Conservation (phyloP, 495 filamentous ascomycete species). For the Oidiodendron maius region DNA sequence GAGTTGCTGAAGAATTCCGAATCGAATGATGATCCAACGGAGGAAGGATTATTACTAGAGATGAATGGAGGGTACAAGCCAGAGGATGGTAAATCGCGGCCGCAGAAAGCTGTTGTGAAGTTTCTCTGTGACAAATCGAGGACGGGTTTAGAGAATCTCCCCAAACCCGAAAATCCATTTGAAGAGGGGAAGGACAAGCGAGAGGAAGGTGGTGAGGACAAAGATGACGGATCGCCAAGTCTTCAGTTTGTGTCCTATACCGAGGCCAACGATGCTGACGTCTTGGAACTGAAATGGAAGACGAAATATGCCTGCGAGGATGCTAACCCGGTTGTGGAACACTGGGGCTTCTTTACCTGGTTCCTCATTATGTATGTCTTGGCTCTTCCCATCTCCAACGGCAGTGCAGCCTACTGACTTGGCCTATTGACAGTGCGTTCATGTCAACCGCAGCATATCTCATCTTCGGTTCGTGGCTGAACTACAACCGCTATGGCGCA, state of each 20-base stretch:
- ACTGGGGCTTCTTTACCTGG: constrained; percentile 98
- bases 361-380: constrained; percentile 85
- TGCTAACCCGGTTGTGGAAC: constrained; percentile 25
- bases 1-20: constrained; percentile 54
- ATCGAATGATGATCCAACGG: constrained; percentile 50
- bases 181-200: constrained; percentile 24
- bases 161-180: constrained; percentile 39
- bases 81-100: constrained; percentile 30
- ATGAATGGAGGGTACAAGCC: constrained; percentile 61
- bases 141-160: constrained; percentile 65
- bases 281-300: constrained; percentile 71
- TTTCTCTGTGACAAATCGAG: constrained; percentile 70
- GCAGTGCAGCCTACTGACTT: constrained; percentile 1
- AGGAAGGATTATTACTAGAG: constrained; percentile 64
- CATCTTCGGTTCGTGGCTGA: constrained; percentile 97
- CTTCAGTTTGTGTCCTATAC: constrained; percentile 69
- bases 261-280: constrained; percentile 34
- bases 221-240: constrained; percentile 45
- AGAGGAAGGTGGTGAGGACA: constrained; percentile 32
- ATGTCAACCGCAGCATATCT: constrained; percentile 82
- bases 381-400: constrained; percentile 8
- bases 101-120: constrained; percentile 71
- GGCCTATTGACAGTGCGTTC: constrained; percentile 61
- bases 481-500: constrained; percentile 94
- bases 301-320: constrained; percentile 81